Percentiles rank a stretch among this genome's conserved stretches.
Conservation (phyloP, 805 yeast genomes). For the Scheffersomyces ergatensis region DNA sequence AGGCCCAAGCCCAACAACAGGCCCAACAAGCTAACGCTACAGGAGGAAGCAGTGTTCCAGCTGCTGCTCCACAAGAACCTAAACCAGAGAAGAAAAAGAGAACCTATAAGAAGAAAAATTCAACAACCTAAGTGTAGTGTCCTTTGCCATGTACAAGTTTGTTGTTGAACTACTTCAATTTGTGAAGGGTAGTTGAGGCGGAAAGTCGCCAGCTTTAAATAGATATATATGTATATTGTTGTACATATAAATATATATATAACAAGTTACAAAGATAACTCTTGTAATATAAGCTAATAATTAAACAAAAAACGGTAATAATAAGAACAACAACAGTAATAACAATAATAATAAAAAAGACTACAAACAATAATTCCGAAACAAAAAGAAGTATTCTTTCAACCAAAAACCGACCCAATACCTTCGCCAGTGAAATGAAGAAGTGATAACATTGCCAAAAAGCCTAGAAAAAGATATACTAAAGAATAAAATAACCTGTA, state of each 20-base stretch:
- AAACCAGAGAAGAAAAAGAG: conserved; percentile 8
- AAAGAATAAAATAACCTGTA: background rate
- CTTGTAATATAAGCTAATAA: too few species aligned
- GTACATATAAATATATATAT: too few species aligned
- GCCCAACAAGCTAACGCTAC: conserved; percentile 11
- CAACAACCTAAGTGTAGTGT: conserved; percentile 4
- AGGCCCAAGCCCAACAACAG: conserved; percentile 14
- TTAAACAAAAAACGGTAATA: too few species aligned
- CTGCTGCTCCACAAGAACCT: conserved; percentile 7
- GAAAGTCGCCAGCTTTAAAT: too few species aligned
- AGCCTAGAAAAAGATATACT: background rate
- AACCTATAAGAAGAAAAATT: conserved; percentile 10
- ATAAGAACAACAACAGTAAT: too few species aligned
- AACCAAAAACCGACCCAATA: conserved; percentile 1
- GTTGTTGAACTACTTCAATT: background rate
- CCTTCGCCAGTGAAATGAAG: background rate
- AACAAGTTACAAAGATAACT: too few species aligned
- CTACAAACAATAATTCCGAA: too few species aligned
- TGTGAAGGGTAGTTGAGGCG: too few species aligned
- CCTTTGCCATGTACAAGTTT: too few species aligned
- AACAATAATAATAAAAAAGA: too few species aligned
- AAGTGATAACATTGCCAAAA: background rate
- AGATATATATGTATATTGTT: too few species aligned
- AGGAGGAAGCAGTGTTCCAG: conserved; percentile 8
- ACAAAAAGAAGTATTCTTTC: background rate